Evolutionary conservation across 2,329 filamentous ascomycete species (phyloP).

Genomic region (Penicillium sp.): DNA sequence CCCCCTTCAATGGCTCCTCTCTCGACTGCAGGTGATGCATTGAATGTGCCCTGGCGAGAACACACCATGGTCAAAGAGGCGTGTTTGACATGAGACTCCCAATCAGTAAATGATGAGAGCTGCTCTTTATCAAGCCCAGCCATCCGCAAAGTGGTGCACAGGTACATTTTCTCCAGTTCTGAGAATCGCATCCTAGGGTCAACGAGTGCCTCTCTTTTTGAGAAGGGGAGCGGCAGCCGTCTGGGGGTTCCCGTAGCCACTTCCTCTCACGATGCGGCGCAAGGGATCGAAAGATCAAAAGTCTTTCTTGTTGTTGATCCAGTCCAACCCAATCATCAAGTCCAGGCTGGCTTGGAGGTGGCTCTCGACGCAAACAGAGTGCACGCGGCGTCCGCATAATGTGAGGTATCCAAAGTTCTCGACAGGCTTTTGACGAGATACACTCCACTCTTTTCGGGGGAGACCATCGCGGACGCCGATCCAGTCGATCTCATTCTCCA

Average conservation of each 20-base stretch:
- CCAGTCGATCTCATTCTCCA: not conserved
- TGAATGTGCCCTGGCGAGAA: conserved; percentile 1
- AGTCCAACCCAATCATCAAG: conserved; percentile 1
- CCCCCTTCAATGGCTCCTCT: conserved; percentile 1
- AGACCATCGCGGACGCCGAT: not conserved
- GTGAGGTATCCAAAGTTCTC: conserved; percentile 15
- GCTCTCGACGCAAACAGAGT: too few species aligned
- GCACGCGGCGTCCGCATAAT: conserved; percentile 12
- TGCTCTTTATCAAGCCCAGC: too few species aligned
- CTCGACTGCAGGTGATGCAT: conserved; percentile 2
- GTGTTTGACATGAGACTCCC: too few species aligned
- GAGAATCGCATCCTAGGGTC: too few species aligned
- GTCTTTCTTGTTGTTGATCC: not conserved
- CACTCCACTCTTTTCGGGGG: not conserved
- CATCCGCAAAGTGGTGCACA: too few species aligned
- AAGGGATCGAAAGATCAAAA: conserved; percentile 6
- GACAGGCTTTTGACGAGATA: not conserved
- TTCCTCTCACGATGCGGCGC: conserved; percentile 1
- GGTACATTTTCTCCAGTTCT: too few species aligned
- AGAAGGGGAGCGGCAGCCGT: too few species aligned
- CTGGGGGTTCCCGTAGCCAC: too few species aligned
- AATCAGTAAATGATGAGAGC: too few species aligned
- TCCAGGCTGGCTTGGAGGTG: not conserved
- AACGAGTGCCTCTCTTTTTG: too few species aligned
- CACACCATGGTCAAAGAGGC: not conserved